Evolutionary conservation across 805 yeast genomes (phyloP).

Genomic region (Wickerhamiella occidentalis): DNA sequence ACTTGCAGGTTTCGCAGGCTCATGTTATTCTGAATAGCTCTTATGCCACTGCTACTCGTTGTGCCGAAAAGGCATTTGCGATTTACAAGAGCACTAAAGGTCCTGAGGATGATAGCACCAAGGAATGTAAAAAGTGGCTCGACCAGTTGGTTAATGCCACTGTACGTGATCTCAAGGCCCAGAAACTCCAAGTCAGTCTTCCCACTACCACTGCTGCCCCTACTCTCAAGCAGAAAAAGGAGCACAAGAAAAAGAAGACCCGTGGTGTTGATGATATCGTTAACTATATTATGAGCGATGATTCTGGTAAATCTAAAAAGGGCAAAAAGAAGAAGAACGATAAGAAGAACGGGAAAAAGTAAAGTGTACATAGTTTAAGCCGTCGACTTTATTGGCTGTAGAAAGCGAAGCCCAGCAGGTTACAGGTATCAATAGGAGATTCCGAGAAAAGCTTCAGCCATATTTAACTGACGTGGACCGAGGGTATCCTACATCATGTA

Average conservation of each 20-base stretch:
- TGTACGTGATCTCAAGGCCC: constrained; percentile 26
- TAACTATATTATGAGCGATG: constrained; percentile 36
- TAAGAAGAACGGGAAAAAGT: constrained; percentile 1
- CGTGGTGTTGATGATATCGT: constrained; percentile 58
- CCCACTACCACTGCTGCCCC: not conserved
- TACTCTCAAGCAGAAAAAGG: not conserved
- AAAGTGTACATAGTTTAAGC: constrained; percentile 3
- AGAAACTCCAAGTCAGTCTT: not conserved
- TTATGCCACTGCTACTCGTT: constrained; percentile 41
- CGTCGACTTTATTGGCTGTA: not conserved
- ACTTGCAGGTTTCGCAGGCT: constrained; percentile 57
- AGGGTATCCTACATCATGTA: too few relatives aligned
- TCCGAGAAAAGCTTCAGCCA: too few relatives aligned
- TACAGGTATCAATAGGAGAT: too few relatives aligned
- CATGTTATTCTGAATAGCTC: constrained; percentile 42
- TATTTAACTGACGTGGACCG: too few relatives aligned
- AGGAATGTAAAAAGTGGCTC: constrained; percentile 55
- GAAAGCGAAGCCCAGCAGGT: too few relatives aligned
- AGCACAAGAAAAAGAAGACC: constrained; percentile 40
- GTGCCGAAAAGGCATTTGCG: constrained; percentile 43
- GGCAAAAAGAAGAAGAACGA: constrained; percentile 10
- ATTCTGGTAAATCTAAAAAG: constrained; percentile 31
- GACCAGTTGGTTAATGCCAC: constrained; percentile 42
- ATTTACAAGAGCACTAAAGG: constrained; percentile 52
- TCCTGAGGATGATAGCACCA: constrained; percentile 51